phyloP scores from a whole-genome alignment of 192 early-diverging fungal species.

The Cetraspora pellucida region DNA sequence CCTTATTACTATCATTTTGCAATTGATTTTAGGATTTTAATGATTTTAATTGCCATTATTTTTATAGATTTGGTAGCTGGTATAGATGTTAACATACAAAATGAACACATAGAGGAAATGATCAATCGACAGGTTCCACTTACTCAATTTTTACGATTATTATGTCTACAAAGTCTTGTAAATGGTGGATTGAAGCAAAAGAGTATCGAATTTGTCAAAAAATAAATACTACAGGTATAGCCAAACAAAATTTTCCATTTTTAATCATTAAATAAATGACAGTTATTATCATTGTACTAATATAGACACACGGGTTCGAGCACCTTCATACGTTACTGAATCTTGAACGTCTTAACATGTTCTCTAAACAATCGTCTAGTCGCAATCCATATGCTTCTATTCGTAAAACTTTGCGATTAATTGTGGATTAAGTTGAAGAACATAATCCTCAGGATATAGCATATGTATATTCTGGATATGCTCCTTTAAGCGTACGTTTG shows the following conservation, averaged over 20 bases:
- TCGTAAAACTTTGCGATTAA: conserved; percentile 71
- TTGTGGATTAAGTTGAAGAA: conserved; percentile 88
- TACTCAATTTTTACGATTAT: conserved; percentile 73
- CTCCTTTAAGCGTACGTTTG: conserved; percentile 86
- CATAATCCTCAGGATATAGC: conserved; percentile 83
- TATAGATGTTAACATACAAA: conserved; percentile 59
- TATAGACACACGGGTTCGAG: conserved; percentile 88
- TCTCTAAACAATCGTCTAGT: conserved; percentile 55
- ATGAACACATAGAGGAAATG: conserved; percentile 88
- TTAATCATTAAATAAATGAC: background rate
- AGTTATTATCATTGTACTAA: background rate
- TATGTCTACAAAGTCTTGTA: conserved; percentile 83
- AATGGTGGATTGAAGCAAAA: conserved; percentile 85
- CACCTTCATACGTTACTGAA: conserved; percentile 88
- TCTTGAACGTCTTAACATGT: conserved; percentile 67
- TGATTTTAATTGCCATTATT: conserved; percentile 37
- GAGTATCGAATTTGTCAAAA: conserved; percentile 76
- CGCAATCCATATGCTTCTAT: conserved; percentile 65
- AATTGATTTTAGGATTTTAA: conserved; percentile 31
- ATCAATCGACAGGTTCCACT: conserved; percentile 76
- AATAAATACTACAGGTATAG: conserved; percentile 79
- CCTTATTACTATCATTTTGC: background rate
- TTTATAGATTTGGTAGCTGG: conserved; percentile 72
- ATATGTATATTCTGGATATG: conserved; percentile 95
- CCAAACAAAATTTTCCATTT: background rate